Conservation (phyloP, 2,329 filamentous ascomycete genomes). For the Penicillium sp. region DNA sequence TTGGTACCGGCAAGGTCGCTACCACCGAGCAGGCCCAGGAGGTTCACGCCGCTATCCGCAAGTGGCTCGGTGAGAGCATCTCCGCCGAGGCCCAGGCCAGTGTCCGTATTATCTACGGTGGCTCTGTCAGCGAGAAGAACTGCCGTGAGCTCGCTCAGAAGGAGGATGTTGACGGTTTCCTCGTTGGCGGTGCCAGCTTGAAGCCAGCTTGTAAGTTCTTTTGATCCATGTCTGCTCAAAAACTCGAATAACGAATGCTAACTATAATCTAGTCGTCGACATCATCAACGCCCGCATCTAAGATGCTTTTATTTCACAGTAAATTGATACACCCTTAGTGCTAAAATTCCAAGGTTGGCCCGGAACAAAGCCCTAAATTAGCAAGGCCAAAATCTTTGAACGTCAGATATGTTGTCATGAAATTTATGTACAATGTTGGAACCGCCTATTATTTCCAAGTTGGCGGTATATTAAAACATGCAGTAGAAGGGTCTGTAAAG, state of each 20-base stretch:
- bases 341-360: slow-evolving; percentile 2
- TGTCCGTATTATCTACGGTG: slow-evolving; percentile 94
- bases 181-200: slow-evolving; percentile 92
- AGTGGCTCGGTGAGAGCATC: slow-evolving; percentile 75
- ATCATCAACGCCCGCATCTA: slow-evolving; percentile 65
- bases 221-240: neutral
- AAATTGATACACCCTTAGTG: slow-evolving; percentile 19
- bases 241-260: slow-evolving; percentile 4
- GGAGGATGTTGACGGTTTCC: slow-evolving; percentile 94
- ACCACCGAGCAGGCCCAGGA: slow-evolving; percentile 89
- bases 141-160: slow-evolving; percentile 88
- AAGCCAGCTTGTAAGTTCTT: slow-evolving; percentile 81
- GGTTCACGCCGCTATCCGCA: slow-evolving; percentile 86
- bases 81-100: slow-evolving; percentile 77
- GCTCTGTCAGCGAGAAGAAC: slow-evolving; percentile 98
- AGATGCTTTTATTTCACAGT: slow-evolving; percentile 12
- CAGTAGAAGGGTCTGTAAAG: neutral
- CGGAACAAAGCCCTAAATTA: slow-evolving; percentile 8
- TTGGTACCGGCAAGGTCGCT: slow-evolving; percentile 90
- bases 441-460: slow-evolving; percentile 10
- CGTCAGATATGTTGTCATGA: slow-evolving; percentile 26
- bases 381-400: slow-evolving; percentile 19
- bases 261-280: slow-evolving; percentile 55
- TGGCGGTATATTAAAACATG: slow-evolving; percentile 12
- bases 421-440: slow-evolving; percentile 28